Conservation (phyloP, 768 basidiomycete genomes). For the Xerocomellus chrysenteron region DNA sequence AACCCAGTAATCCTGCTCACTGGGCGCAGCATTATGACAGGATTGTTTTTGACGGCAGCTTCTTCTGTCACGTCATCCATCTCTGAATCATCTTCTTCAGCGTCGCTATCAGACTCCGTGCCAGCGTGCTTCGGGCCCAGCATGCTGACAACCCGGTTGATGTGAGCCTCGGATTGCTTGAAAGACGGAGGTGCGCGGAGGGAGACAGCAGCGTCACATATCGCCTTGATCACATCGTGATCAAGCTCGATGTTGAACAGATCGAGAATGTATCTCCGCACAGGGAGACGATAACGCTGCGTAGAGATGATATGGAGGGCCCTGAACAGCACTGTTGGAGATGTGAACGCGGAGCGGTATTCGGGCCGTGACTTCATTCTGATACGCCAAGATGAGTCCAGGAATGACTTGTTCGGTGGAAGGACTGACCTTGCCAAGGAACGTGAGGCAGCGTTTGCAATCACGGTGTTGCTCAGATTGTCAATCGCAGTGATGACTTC, state of each 20-base stretch:
- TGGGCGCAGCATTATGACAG: slow-evolving; percentile 58
- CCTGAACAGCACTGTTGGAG: slow-evolving; percentile 77
- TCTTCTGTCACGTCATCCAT: slow-evolving; percentile 44
- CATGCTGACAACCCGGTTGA: slow-evolving; percentile 56
- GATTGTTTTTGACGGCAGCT: slow-evolving; percentile 43
- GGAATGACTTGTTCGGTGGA: not conserved
- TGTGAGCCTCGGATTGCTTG: slow-evolving; percentile 44
- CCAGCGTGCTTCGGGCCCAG: slow-evolving; percentile 54
- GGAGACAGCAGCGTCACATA: slow-evolving; percentile 51
- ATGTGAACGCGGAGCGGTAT: slow-evolving; percentile 74
- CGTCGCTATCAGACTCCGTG: slow-evolving; percentile 59
- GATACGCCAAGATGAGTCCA: slow-evolving; percentile 1
- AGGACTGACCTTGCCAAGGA: slow-evolving; percentile 72
- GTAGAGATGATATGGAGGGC: slow-evolving; percentile 86
- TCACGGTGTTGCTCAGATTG: slow-evolving; percentile 92
- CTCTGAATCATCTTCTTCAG: slow-evolving; percentile 50
- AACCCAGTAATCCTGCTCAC: slow-evolving; percentile 63
- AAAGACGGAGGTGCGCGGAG: slow-evolving; percentile 49
- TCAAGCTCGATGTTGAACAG: slow-evolving; percentile 85
- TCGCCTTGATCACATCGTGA: slow-evolving; percentile 51
- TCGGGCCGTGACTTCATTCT: slow-evolving; percentile 80
- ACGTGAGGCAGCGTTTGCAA: slow-evolving; percentile 91
- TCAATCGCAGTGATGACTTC: slow-evolving; percentile 89
- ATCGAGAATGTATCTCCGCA: slow-evolving; percentile 89
- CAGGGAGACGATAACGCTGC: slow-evolving; percentile 87